These are phyloP conservation scores for Wallacemonas sp. DNA, from an alignment of 208 protist species.

Conservation along the genomic window DNA sequence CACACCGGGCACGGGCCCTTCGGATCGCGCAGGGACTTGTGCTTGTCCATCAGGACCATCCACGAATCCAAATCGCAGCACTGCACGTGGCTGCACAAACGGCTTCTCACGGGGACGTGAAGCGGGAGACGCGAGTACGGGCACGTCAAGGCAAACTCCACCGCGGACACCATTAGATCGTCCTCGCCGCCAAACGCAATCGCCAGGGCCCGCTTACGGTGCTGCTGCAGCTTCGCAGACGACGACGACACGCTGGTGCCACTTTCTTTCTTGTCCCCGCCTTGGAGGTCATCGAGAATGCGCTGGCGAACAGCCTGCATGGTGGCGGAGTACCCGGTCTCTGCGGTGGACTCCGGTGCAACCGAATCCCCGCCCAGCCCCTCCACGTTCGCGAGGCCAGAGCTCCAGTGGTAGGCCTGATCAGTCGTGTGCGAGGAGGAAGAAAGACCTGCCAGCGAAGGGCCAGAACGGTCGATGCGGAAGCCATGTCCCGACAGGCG, in stretches of 20 bases:
- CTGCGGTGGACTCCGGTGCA: neutral
- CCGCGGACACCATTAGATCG: conserved; percentile 74
- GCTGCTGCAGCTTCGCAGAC: conserved; percentile 29
- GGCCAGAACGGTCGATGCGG: neutral
- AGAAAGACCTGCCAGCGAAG: neutral
- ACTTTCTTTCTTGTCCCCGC: conserved; percentile 19
- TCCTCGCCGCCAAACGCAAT: conserved; percentile 69
- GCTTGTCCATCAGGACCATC: conserved; percentile 76
- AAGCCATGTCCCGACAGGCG: conserved; percentile 1
- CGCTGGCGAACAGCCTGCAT: conserved; percentile 44
- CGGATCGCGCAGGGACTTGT: conserved; percentile 81
- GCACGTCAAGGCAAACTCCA: conserved; percentile 85
- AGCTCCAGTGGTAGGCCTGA: neutral
- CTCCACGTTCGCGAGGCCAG: neutral
- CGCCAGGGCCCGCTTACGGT: conserved; percentile 55
- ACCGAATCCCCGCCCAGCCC: neutral
- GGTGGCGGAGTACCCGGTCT: conserved; percentile 22
- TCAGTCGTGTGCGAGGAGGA: neutral
- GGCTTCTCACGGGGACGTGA: conserved; percentile 64
- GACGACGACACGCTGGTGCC: conserved; percentile 4
- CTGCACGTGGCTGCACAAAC: conserved; percentile 79
- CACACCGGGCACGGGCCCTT: conserved; percentile 85
- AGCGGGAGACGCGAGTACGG: conserved; percentile 81
- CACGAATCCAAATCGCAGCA: conserved; percentile 91
- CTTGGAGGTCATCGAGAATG: conserved; percentile 45